Evolutionary conservation across 768 basidiomycete genomes (phyloP), one percentile per base, ranked within the genome.

Genomic region (Rhizopogon roseolus): DNA sequence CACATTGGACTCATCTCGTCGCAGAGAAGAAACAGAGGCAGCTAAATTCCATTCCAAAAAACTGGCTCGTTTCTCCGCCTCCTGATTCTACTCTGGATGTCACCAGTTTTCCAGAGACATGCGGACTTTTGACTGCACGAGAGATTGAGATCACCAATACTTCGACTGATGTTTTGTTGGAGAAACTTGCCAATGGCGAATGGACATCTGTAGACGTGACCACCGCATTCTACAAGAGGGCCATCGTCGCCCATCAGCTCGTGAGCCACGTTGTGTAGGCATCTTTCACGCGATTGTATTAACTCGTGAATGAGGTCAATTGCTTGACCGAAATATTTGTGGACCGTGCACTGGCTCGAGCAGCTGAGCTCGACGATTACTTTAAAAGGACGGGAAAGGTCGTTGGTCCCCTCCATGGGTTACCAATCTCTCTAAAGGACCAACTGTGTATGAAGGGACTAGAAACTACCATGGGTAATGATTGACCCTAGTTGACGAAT

Each of bases 261-360:
- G 88, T 88, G 13, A 38, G 37, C 16, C 14, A 16, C 52, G 61
- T 78, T 64, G 3, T 14, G 14, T 6, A 5, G 5, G 37, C 37
- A 37, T 16, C 14, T 16, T 16, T 37, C 1, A 14, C 13, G 37
- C 14, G 13, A 52, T 37, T 28, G 25, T 5, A 5, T 37, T 37
- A 5, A 10, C 29, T 55, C 25, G 57, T 8, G 10, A 25, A 37
- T 14, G 62, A 89, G 87, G 82, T 82, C 5, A 91, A 91, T 59
- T 92, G 91, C 64, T 64, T 93, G 37, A 92, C 90, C 0, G 89
- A 92, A 66, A 83, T 90, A 19, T 90, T 88, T 61, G 77, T 90
- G 49, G 85, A 91, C 17, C 75, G 78, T 8, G 90, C 86, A 1
- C 71, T 89, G 4, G 70, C 67, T 14, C 75, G 82, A 7, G 90